Evolutionary conservation across 1,139 yeast species (phyloP).

Genomic region (Zygosaccharomyces pseudobailii): DNA sequence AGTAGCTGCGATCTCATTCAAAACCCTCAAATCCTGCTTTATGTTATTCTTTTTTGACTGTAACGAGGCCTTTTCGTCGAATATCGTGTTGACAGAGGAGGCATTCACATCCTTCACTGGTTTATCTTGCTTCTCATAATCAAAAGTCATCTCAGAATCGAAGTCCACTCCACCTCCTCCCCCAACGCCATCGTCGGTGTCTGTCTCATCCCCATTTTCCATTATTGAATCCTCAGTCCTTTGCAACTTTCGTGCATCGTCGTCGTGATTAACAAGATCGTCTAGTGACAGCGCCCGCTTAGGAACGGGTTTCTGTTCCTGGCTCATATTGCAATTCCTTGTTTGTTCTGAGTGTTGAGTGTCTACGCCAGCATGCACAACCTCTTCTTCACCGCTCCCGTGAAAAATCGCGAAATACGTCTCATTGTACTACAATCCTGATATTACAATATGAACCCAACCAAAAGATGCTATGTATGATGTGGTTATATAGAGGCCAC

Average conservation of each 20-base stretch:
- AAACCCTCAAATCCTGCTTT: constrained; percentile 30
- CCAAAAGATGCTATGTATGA: constrained; percentile 3
- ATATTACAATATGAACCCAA: constrained; percentile 7
- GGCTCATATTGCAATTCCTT: constrained; percentile 8
- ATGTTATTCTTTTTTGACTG: constrained; percentile 32
- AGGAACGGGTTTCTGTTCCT: constrained; percentile 14
- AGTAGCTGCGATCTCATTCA: constrained; percentile 29
- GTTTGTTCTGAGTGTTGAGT: neutral
- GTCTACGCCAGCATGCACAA: neutral
- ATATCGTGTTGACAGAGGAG: constrained; percentile 24
- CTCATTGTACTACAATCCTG: constrained; percentile 3
- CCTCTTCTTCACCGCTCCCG: neutral
- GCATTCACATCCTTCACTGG: neutral
- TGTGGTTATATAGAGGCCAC: neutral
- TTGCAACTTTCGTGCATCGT: constrained; percentile 18
- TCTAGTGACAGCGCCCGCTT: constrained; percentile 33
- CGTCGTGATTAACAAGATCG: constrained; percentile 35
- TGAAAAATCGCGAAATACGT: constrained; percentile 3
- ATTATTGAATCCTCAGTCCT: constrained; percentile 6
- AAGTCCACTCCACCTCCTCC: constrained; percentile 30
- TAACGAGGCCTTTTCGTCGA: constrained; percentile 30
- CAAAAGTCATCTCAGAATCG: constrained; percentile 31
- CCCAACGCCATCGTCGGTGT: constrained; percentile 32
- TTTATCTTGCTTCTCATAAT: constrained; percentile 28
- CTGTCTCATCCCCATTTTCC: constrained; percentile 26